phyloP scores from a whole-genome alignment of 768 basidiomycete species.

The Lactifluus pinguis region DNA sequence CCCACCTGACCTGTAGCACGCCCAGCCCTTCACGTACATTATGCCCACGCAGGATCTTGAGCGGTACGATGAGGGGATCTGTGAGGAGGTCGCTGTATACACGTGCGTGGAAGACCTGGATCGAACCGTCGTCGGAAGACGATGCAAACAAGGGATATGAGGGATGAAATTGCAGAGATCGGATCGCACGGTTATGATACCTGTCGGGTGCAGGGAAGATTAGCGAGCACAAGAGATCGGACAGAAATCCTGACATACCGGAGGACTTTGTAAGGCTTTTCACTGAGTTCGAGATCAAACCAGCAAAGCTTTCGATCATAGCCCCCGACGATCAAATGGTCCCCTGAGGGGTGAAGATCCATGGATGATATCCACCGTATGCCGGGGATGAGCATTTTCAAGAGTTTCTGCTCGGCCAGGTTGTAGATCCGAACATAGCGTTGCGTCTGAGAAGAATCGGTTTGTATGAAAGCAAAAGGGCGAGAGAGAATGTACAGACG shows the following conservation, averaged over 20 bases:
- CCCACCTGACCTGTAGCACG: constrained; percentile 88
- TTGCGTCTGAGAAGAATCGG: constrained; percentile 57
- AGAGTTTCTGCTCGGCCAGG: constrained; percentile 82
- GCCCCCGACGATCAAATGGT: constrained; percentile 94
- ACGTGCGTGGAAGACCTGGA: constrained; percentile 93
- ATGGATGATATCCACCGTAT: constrained; percentile 96
- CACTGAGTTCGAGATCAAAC: constrained; percentile 96
- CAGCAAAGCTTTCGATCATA: constrained; percentile 97
- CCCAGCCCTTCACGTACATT: constrained; percentile 77
- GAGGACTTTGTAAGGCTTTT: constrained; percentile 94
- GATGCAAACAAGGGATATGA: constrained; percentile 94
- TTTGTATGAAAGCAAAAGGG: background rate
- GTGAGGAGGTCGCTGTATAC: constrained; percentile 94
- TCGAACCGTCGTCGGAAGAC: constrained; percentile 92
- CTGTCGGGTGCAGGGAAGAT: constrained; percentile 32
- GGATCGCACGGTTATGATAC: constrained; percentile 90
- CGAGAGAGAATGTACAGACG: constrained; percentile 41
- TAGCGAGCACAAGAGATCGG: background rate
- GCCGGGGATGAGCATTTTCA: constrained; percentile 92
- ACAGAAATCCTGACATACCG: constrained; percentile 41
- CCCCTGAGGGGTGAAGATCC: constrained; percentile 93
- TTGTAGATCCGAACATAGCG: constrained; percentile 95
- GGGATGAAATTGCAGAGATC: constrained; percentile 88
- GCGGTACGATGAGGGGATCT: constrained; percentile 93
- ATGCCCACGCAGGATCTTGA: constrained; percentile 96